These are phyloP conservation scores for Wallacemonas collosoma DNA, from an alignment of 208 protist species.

Conservation along the genomic window DNA sequence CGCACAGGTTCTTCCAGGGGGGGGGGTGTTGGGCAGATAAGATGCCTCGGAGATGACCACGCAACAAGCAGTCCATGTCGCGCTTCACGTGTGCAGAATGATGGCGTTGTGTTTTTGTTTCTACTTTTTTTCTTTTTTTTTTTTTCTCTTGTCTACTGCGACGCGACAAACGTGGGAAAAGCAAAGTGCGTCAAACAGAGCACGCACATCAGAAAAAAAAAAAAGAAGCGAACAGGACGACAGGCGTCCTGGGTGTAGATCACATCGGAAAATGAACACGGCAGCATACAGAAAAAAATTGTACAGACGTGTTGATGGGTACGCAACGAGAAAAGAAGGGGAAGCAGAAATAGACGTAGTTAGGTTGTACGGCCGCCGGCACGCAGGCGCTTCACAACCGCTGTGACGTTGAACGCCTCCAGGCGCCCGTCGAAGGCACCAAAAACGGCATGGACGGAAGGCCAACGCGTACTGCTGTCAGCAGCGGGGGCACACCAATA, in stretches of 20 bases:
- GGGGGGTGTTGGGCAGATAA: no score
- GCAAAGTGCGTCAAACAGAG: slow-evolving; percentile 12
- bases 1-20: no score
- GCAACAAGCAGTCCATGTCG: no score
- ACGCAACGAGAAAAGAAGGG: background rate
- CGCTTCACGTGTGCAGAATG: no score
- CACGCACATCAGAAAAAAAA: slow-evolving; percentile 25
- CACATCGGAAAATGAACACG: slow-evolving; percentile 5
- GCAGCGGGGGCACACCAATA: slow-evolving; percentile 16
- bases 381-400: slow-evolving; percentile 10
- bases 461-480: slow-evolving; percentile 13
- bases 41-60: no score
- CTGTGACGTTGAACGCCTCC: slow-evolving; percentile 39
- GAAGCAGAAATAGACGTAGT: background rate
- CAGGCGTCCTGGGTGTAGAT: background rate
- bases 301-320: background rate
- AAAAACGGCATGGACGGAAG: slow-evolving; percentile 23
- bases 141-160: no score
- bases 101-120: no score
- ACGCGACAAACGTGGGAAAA: slow-evolving; percentile 12
- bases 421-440: slow-evolving; percentile 41
- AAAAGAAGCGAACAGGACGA: background rate
- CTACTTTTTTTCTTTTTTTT: no score
- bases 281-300: background rate
- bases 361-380: background rate